phyloP scores from a whole-genome alignment of 2,329 filamentous ascomycete genomes.

The Zarea fungicola region DNA sequence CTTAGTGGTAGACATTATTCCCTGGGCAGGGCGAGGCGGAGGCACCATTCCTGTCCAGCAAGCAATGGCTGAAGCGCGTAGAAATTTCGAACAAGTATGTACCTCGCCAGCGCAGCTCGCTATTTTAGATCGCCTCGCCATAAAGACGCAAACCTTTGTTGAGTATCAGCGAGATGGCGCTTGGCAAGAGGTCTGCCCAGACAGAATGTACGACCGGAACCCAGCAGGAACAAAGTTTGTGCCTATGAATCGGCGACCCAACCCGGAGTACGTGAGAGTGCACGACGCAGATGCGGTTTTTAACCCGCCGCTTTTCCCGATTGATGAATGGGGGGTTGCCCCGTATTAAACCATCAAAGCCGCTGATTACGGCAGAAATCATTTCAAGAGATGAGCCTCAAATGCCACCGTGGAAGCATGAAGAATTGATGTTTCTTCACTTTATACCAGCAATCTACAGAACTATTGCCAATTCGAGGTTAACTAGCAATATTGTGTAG shows the following conservation, averaged over 20 bases:
- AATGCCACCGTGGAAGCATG: too few relatives aligned
- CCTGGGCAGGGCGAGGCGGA: neutral
- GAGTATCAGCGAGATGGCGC: neutral
- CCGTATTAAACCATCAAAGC: too few relatives aligned
- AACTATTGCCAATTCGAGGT: too few relatives aligned
- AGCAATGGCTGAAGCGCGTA: neutral
- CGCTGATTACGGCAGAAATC: too few relatives aligned
- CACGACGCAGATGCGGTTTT: neutral
- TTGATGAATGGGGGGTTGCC: too few relatives aligned
- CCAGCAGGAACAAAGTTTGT: neutral
- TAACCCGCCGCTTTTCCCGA: too few relatives aligned
- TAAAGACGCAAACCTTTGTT: neutral
- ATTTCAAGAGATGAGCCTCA: too few relatives aligned
- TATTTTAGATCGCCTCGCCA: neutral
- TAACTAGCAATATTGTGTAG: too few relatives aligned
- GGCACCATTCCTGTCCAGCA: neutral
- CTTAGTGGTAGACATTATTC: neutral
- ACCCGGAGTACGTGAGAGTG: constrained; percentile 4
- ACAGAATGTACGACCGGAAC: neutral
- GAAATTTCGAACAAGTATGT: neutral
- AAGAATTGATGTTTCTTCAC: too few relatives aligned
- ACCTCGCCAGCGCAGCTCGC: neutral
- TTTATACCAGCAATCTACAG: too few relatives aligned
- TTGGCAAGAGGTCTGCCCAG: constrained; percentile 1
- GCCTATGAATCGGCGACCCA: neutral